Evolutionary conservation across 164 flowering plant genomes (phyloP).

Genomic region (Kalanchoe fedtschenkoi): DNA sequence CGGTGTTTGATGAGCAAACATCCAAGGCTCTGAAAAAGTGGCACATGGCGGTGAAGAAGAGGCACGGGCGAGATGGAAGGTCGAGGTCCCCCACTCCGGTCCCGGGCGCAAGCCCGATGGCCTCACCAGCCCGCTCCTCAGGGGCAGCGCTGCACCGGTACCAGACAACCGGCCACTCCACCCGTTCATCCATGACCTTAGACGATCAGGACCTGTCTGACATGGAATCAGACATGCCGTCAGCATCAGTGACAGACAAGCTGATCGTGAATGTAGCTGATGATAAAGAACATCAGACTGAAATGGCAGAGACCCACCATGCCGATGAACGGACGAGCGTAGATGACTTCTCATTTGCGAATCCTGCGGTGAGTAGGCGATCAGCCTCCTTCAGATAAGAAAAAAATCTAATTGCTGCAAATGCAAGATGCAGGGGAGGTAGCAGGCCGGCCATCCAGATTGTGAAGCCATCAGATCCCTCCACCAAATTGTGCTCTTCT

Average conservation of each 20-base stretch:
- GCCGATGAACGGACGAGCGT: constrained; percentile 15
- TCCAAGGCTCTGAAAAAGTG: constrained; percentile 55
- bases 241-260: constrained; percentile 13
- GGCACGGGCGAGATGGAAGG: constrained; percentile 23
- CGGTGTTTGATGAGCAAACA: constrained; percentile 54
- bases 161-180: constrained; percentile 49
- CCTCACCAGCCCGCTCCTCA: constrained; percentile 21
- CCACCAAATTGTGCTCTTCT: too few species aligned
- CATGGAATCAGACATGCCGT: constrained; percentile 24
- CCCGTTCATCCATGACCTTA: constrained; percentile 11
- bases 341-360: constrained; percentile 39
- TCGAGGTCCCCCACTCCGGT: constrained; percentile 22
- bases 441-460: too few species aligned
- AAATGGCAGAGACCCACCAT: constrained; percentile 9
- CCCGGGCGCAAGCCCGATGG: constrained; percentile 24
- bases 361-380: constrained; percentile 19
- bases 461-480: too few species aligned
- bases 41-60: constrained; percentile 49
- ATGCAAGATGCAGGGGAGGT: too few species aligned
- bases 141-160: constrained; percentile 32
- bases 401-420: too few species aligned
- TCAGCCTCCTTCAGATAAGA: constrained; percentile 2
- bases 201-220: constrained; percentile 33
- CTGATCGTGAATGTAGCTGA: constrained; percentile 20
- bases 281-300: constrained; percentile 12